Evolutionary conservation across 2,329 filamentous ascomycete species (phyloP), one percentile per base, ranked within the genome.

Genomic region (Epichloe coenophiala): DNA sequence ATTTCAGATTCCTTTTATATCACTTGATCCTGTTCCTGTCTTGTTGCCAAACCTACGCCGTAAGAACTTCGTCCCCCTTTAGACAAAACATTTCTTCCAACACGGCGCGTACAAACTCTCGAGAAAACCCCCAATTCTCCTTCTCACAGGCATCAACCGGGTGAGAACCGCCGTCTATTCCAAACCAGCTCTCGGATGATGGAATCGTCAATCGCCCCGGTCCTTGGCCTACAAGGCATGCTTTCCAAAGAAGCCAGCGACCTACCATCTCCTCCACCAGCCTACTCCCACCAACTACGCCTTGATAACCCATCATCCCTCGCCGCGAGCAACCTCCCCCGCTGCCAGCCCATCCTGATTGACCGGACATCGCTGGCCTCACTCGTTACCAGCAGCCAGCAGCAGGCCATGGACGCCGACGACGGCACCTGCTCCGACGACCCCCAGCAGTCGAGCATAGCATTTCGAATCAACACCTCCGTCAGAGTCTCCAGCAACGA

Each of bases 391-490:
- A 33, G 21, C 33, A 37, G 33, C 37, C 45, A 21, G 27, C 45
- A 21, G 27, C 11, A 38, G 23, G 37, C 6, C 21, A 27, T 40
- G 11, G 37, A 47, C 15, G 27, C n/a, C 9, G 36, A 17, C 5
- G 45, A 47, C 4, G 19, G 19, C 12, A 17, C 2, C 13, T 21
- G 12, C 46, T 8, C 37, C 6, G 46, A 40, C 46, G 45, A 47
- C 23, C 27, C 9, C 9, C 19, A 5, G 9, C 55, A 61, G 43
- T 67, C 68, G 1, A 63, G 72, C 45, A 68, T 78, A 52, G 65
- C 61, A 46, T 61, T 80, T 43, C 65, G 63, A 15, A 72, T 81
- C 63, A 71, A 72, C 56, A 69, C 72, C 15, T 67, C 71, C 1
- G 60, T 78, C 57, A 65, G 58, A 53, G 65, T 80, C 56, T 61